A percentile compares a stretch with the other conserved stretches of the same genome.
Conservation (phyloP, 2,329 filamentous ascomycete genomes). For the Orbilia brochopaga region DNA sequence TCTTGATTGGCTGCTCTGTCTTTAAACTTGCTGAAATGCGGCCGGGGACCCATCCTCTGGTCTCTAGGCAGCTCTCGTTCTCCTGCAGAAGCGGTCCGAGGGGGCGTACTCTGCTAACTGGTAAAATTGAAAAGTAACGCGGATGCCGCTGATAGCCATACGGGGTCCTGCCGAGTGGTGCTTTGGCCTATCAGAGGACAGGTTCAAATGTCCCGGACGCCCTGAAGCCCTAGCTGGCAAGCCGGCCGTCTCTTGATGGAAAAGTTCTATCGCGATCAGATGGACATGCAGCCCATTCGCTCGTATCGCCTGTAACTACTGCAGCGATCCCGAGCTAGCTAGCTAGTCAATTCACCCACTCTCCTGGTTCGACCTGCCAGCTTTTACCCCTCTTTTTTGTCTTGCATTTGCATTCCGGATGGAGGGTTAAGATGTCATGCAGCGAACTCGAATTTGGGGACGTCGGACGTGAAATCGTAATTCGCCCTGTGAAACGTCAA, state of each 20-base stretch:
- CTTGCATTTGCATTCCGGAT: not conserved
- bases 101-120: conserved; percentile 37
- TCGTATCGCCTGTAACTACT: conserved; percentile 21
- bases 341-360: not conserved
- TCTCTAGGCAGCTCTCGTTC: conserved; percentile 48
- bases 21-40: conserved; percentile 48
- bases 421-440: conserved; percentile 13
- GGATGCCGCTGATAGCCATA: conserved; percentile 50
- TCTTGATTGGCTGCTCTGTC: conserved; percentile 31
- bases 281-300: conserved; percentile 25
- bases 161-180: conserved; percentile 14
- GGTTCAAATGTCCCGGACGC: no score
- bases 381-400: conserved; percentile 33
- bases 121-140: conserved; percentile 32
- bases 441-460: conserved; percentile 3
- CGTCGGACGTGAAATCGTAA: no score
- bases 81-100: conserved; percentile 16
- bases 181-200: conserved; percentile 27
- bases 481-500: conserved; percentile 37
- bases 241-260: conserved; percentile 26
- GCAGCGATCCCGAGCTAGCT: conserved; percentile 9
- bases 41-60: conserved; percentile 35
- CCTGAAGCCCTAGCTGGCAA: conserved; percentile 14
- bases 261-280: conserved; percentile 40
- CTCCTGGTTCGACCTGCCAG: conserved; percentile 15